Conservation (phyloP, 208 protist species). For the Borovskyia barvae region DNA sequence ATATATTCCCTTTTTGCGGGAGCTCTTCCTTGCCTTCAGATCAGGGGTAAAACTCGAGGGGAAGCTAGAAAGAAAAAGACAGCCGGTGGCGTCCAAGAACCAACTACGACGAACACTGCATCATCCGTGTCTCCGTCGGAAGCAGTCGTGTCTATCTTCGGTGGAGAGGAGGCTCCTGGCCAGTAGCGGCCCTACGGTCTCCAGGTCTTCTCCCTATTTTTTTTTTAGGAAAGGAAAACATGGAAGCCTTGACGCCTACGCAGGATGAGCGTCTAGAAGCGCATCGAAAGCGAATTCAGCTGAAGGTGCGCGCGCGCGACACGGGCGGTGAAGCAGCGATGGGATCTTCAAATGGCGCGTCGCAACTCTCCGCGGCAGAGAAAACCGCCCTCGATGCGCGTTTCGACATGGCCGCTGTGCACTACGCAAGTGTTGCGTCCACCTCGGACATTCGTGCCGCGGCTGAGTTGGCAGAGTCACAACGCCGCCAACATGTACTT, state of each 20-base stretch:
- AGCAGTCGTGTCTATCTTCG: too few relatives aligned
- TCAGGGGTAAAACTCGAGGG: background rate
- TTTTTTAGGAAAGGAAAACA: conserved; percentile 6
- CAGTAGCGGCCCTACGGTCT: background rate
- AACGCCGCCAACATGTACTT: conserved; percentile 57
- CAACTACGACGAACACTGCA: too few relatives aligned
- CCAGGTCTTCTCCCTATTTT: background rate
- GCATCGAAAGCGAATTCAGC: conserved; percentile 48
- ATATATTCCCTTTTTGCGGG: background rate
- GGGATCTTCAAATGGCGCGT: background rate
- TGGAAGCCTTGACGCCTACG: conserved; percentile 19
- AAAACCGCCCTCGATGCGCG: conserved; percentile 43
- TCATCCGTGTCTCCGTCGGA: too few relatives aligned
- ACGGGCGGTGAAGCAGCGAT: conserved; percentile 2
- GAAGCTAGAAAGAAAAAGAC: background rate
- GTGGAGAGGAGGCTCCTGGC: too few relatives aligned
- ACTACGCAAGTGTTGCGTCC: conserved; percentile 34
- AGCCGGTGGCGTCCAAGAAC: too few relatives aligned
- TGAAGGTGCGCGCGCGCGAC: conserved; percentile 4
- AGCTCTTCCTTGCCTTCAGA: background rate
- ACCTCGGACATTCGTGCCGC: conserved; percentile 65
- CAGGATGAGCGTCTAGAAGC: conserved; percentile 62
- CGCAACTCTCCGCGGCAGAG: conserved; percentile 26
- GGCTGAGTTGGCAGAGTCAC: conserved; percentile 61
- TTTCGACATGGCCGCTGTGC: conserved; percentile 41